These are phyloP conservation scores for Cercophora sp. DNA, from an alignment of 495 filamentous ascomycete species.

Conservation along the genomic window DNA sequence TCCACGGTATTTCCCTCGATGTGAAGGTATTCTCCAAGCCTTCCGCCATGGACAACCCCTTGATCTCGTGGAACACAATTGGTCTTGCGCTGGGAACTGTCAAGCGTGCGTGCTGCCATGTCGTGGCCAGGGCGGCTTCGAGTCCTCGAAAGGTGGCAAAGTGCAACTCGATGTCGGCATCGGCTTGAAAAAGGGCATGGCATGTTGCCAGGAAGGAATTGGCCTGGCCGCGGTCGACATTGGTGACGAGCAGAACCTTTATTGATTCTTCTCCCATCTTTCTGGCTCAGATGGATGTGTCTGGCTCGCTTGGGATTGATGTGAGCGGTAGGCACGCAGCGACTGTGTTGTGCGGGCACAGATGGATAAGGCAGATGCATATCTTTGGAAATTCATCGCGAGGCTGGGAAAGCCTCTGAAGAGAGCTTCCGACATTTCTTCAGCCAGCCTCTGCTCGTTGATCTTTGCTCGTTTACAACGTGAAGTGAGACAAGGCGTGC, in stretches of 20 bases:
- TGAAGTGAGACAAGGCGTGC: too few species aligned
- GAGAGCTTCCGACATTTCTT: too few species aligned
- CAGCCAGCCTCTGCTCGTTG: too few species aligned
- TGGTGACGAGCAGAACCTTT: slow-evolving; percentile 49
- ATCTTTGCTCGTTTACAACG: too few species aligned
- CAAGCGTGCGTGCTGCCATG: slow-evolving; percentile 20
- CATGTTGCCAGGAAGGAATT: slow-evolving; percentile 53
- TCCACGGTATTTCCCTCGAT: too few species aligned
- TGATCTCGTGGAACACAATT: slow-evolving; percentile 34
- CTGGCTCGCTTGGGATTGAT: background rate
- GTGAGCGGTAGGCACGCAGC: too few species aligned
- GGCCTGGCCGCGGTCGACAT: slow-evolving; percentile 53
- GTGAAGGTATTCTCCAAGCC: too few species aligned
- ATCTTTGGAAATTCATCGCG: too few species aligned
- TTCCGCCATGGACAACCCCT: slow-evolving; percentile 40
- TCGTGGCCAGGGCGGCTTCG: slow-evolving; percentile 20
- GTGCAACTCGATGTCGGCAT: slow-evolving; percentile 46
- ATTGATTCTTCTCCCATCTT: slow-evolving; percentile 20
- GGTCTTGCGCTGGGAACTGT: slow-evolving; percentile 25
- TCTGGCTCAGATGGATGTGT: background rate
- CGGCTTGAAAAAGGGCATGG: slow-evolving; percentile 41
- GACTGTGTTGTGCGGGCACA: too few species aligned
- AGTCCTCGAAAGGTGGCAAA: slow-evolving; percentile 48
- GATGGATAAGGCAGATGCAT: too few species aligned
- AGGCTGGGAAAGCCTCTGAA: too few species aligned